Percentiles rank a stretch among this genome's conserved stretches.
Evolutionary conservation across 352 stramenopile species (phyloP).

Genomic region (Elongisporangium senticosum): DNA sequence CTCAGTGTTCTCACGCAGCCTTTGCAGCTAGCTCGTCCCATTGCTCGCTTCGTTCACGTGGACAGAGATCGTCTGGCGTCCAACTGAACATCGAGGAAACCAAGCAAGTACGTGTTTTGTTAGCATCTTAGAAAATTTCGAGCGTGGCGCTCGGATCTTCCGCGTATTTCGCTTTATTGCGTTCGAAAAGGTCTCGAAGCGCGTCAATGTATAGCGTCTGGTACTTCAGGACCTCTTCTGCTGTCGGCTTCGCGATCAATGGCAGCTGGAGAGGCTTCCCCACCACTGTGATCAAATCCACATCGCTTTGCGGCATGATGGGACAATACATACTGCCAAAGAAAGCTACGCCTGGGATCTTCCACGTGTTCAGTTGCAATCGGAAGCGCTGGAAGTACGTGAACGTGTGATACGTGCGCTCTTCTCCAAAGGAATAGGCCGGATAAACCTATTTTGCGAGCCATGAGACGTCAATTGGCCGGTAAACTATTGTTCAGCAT

Average conservation of each 20-base stretch:
- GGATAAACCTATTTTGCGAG: conserved; percentile 20
- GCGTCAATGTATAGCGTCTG: not conserved
- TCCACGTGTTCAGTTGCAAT: conserved; percentile 63
- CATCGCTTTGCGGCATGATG: conserved; percentile 60
- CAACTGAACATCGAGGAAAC: too few relatives aligned
- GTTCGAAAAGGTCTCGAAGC: not conserved
- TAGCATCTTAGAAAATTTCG: not conserved
- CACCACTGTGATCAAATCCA: conserved; percentile 12
- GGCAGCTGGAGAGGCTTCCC: not conserved
- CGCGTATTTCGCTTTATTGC: not conserved
- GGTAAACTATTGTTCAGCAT: not conserved
- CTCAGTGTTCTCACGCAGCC: too few relatives aligned
- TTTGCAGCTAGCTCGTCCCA: too few relatives aligned
- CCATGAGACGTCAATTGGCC: too few relatives aligned
- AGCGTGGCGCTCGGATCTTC: not conserved
- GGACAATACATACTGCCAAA: conserved; percentile 61
- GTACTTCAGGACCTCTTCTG: not conserved
- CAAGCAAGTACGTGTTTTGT: too few relatives aligned
- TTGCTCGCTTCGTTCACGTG: too few relatives aligned
- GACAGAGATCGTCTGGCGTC: too few relatives aligned
- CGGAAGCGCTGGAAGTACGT: conserved; percentile 55
- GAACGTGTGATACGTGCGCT: conserved; percentile 66
- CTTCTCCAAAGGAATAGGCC: conserved; percentile 88
- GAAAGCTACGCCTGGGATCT: conserved; percentile 65
- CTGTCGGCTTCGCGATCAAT: not conserved